Conservation (phyloP, 495 filamentous ascomycete genomes). For the Hypoxylon crocopeplum region DNA sequence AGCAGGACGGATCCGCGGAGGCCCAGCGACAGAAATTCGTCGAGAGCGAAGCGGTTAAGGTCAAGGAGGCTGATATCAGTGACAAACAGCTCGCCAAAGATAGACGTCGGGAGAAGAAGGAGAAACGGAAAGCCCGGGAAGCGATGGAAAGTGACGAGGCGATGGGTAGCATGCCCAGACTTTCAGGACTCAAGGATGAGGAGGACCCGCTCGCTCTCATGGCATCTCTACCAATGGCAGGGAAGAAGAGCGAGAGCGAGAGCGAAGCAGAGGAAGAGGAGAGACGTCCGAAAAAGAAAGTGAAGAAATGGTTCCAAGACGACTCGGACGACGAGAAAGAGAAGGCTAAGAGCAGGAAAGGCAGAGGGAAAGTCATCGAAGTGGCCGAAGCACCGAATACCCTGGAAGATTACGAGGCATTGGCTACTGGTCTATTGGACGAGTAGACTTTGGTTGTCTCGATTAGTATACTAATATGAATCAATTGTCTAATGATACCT, state of each 20-base stretch:
- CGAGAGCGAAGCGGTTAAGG: slow-evolving; percentile 71
- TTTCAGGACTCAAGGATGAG: slow-evolving; percentile 39
- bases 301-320: slow-evolving; percentile 49
- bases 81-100: slow-evolving; percentile 82
- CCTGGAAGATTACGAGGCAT: slow-evolving; percentile 85
- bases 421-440: slow-evolving; percentile 83
- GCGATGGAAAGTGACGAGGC: slow-evolving; percentile 58
- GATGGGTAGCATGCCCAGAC: slow-evolving; percentile 43
- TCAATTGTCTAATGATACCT: slow-evolving; percentile 12
- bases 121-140: slow-evolving; percentile 83
- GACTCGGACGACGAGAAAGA: slow-evolving; percentile 53
- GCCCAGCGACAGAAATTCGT: slow-evolving; percentile 79
- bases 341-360: slow-evolving; percentile 55
- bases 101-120: slow-evolving; percentile 84
- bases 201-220: slow-evolving; percentile 60
- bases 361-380: slow-evolving; percentile 57
- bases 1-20: slow-evolving; percentile 72
- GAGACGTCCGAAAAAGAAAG: slow-evolving; percentile 46
- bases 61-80: slow-evolving; percentile 76
- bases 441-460: slow-evolving; percentile 35
- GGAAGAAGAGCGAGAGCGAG: slow-evolving; percentile 31
- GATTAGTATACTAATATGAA: slow-evolving; percentile 7
- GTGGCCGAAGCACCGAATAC: slow-evolving; percentile 75
- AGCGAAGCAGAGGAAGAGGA: slow-evolving; percentile 51
- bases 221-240: slow-evolving; percentile 56